Percentiles rank a stretch among this genome's conserved stretches.
Evolutionary conservation across 2,329 filamentous ascomycete genomes (phyloP).

Genomic region (Ophiostoma sp.): DNA sequence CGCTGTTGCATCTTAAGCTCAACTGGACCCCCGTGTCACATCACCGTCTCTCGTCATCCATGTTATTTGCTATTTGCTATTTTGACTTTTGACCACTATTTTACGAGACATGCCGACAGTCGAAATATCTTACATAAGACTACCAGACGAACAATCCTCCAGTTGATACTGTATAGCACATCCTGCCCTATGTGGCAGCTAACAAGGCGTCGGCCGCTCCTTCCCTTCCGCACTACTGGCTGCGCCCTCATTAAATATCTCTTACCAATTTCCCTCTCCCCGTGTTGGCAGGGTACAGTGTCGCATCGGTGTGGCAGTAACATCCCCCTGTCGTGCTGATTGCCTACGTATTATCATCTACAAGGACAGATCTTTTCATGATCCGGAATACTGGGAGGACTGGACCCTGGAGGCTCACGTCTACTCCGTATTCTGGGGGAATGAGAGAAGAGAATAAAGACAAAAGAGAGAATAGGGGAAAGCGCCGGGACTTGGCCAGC

Average conservation of each 20-base stretch:
- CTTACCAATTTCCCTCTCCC: not conserved
- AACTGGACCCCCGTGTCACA: constrained; percentile 15
- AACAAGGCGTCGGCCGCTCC: not conserved
- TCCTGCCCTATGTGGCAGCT: not conserved
- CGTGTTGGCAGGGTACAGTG: not conserved
- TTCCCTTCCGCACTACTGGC: not conserved
- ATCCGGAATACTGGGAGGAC: not conserved
- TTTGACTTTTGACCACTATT: not conserved
- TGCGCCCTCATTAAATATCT: too few species aligned
- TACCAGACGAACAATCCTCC: too few species aligned
- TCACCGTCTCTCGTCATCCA: constrained; percentile 15
- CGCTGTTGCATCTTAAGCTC: not conserved
- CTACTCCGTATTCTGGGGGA: not conserved
- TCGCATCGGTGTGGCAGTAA: not conserved
- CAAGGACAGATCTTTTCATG: not conserved
- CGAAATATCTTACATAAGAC: not conserved
- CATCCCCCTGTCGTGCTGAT: not conserved
- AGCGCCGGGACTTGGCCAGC: not conserved
- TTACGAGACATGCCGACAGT: not conserved
- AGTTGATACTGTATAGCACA: too few species aligned
- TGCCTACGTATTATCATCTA: not conserved
- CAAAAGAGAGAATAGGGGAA: constrained; percentile 4
- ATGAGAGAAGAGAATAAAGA: not conserved
- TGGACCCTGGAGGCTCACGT: not conserved
- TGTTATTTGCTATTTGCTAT: not conserved